Evolutionary conservation across 805 yeast genomes (phyloP).

Genomic region (Maudiozyma bulderi): DNA sequence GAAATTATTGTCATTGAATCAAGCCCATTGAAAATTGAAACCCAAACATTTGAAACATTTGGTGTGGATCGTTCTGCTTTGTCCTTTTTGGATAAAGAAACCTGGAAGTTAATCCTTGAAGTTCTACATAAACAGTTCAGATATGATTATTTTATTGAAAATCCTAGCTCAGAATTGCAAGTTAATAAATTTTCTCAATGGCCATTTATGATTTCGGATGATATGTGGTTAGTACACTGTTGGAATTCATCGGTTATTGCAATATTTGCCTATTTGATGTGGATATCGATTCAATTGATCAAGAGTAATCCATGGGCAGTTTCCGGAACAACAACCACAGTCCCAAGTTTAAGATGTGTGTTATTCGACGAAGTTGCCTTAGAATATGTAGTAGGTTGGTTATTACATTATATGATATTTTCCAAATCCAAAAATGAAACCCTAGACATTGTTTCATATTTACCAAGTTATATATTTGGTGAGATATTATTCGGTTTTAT

Average conservation of each 20-base stretch:
- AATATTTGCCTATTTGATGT: slow-evolving; percentile 3
- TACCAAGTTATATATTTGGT: slow-evolving; percentile 20
- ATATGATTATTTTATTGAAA: slow-evolving; percentile 15
- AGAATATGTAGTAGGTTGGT: slow-evolving; percentile 23
- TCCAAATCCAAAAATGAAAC: slow-evolving; percentile 12
- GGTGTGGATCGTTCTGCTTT: background rate
- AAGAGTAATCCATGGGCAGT: slow-evolving; percentile 11
- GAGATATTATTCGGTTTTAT: slow-evolving; percentile 8
- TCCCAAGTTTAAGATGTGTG: background rate
- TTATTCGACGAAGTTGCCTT: slow-evolving; percentile 10
- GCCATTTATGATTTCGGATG: slow-evolving; percentile 10
- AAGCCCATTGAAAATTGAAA: background rate
- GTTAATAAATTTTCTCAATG: slow-evolving; percentile 10
- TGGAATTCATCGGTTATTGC: slow-evolving; percentile 14
- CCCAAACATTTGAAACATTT: background rate
- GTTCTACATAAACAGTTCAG: slow-evolving; percentile 10
- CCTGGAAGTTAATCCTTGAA: slow-evolving; percentile 6
- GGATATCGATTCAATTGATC: background rate
- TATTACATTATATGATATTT: slow-evolving; percentile 20
- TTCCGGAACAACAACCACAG: slow-evolving; percentile 7
- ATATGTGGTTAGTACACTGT: slow-evolving; percentile 6
- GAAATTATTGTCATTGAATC: slow-evolving; percentile 2
- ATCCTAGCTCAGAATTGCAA: slow-evolving; percentile 2
- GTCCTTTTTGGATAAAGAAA: background rate
- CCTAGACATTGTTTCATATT: slow-evolving; percentile 12